phyloP scores from a whole-genome alignment of 2,329 filamentous ascomycete genomes.

The Fusarium sulawesiense region DNA sequence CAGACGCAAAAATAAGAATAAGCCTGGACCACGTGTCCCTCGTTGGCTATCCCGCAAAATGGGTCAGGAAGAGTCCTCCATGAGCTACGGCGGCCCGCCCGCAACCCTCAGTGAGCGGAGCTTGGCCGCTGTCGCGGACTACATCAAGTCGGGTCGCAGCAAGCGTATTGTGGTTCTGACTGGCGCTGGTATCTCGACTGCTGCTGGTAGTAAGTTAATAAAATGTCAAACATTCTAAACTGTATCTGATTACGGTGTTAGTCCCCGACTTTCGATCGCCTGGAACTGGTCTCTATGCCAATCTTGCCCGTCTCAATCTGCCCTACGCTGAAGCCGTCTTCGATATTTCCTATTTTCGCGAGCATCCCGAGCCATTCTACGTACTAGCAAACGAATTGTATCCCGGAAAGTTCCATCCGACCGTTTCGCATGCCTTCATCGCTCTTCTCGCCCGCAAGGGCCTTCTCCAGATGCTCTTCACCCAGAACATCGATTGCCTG shows the following conservation, averaged over 20 bases:
- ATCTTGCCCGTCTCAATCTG: constrained; percentile 85
- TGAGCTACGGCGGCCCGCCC: constrained; percentile 73
- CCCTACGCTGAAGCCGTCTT: constrained; percentile 94
- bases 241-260: constrained; percentile 46
- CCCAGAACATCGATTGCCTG: constrained; percentile 97
- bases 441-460: constrained; percentile 82
- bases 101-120: constrained; percentile 74
- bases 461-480: constrained; percentile 86
- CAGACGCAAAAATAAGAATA: constrained; percentile 52
- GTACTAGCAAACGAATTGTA: constrained; percentile 91
- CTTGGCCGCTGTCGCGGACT: constrained; percentile 80
- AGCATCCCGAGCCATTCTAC: constrained; percentile 91
- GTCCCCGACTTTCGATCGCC: constrained; percentile 97
- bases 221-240: not conserved
- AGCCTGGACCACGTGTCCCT: constrained; percentile 50
- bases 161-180: constrained; percentile 87
- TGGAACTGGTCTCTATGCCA: constrained; percentile 92
- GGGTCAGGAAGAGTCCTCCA: constrained; percentile 84
- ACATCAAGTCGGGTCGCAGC: constrained; percentile 76
- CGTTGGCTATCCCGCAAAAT: constrained; percentile 66
- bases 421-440: constrained; percentile 90
- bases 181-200: constrained; percentile 88
- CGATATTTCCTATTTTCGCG: constrained; percentile 87
- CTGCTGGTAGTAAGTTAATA: constrained; percentile 65
- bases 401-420: constrained; percentile 88